Conservation (phyloP, 352 stramenopile genomes). For the Nothophytophthora sp. region DNA sequence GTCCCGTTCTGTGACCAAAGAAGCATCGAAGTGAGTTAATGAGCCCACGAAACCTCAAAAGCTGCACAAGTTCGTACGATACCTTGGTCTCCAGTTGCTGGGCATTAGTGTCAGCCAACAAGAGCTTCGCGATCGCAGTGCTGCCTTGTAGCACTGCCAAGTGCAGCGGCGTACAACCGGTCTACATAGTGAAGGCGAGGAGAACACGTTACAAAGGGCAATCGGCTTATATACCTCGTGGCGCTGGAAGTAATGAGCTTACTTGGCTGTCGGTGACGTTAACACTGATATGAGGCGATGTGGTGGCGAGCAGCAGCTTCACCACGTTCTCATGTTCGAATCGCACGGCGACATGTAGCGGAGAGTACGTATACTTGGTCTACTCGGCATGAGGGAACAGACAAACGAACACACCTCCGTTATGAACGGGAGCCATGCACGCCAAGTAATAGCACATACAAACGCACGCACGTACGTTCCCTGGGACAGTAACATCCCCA, state of each 20-base stretch:
- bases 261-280: conserved; percentile 39
- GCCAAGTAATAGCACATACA: no score
- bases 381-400: conserved; percentile 13
- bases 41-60: neutral
- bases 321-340: conserved; percentile 58
- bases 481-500: conserved; percentile 14
- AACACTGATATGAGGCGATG: conserved; percentile 11
- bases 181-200: conserved; percentile 20
- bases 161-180: conserved; percentile 58
- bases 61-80: neutral
- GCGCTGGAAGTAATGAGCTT: neutral
- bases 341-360: conserved; percentile 68
- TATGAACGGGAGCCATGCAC: neutral
- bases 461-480: conserved; percentile 29
- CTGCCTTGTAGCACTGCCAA: conserved; percentile 61
- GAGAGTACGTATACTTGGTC: conserved; percentile 65
- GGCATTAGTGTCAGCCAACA: conserved; percentile 44
- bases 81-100: conserved; percentile 52
- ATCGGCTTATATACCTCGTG: neutral
- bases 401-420: neutral
- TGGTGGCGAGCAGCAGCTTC: conserved; percentile 39
- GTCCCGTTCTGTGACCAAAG: conserved; percentile 40
- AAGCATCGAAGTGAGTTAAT: neutral
- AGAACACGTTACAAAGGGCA: neutral
- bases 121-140: conserved; percentile 43